phyloP scores from a whole-genome alignment of 495 filamentous ascomycete genomes.

The Penicillium pancosmium region DNA sequence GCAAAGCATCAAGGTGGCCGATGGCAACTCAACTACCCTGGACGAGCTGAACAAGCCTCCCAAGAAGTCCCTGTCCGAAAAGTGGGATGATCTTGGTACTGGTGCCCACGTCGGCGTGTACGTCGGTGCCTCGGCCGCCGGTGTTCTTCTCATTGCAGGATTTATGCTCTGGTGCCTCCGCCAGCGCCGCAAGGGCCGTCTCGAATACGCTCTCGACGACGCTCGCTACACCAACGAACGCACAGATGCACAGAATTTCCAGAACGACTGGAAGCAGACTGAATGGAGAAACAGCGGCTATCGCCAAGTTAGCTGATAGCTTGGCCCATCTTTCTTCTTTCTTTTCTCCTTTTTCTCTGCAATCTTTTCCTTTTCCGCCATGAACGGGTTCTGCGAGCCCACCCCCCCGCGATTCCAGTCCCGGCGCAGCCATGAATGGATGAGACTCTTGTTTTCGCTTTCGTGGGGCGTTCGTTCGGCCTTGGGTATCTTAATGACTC shows the following conservation, averaged over 20 bases:
- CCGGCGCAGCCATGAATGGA: constrained; percentile 14
- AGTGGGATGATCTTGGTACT: constrained; percentile 59
- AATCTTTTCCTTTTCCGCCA: constrained; percentile 6
- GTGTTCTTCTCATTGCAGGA: constrained; percentile 49
- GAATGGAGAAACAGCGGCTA: constrained; percentile 46
- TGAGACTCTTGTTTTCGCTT: constrained; percentile 3
- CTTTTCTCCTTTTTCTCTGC: neutral
- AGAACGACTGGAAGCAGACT: constrained; percentile 44
- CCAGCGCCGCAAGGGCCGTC: constrained; percentile 66
- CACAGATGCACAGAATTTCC: constrained; percentile 63
- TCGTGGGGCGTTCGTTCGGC: neutral
- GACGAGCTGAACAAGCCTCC: constrained; percentile 32
- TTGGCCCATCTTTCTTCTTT: neutral
- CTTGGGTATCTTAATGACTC: constrained; percentile 22
- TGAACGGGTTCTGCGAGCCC: constrained; percentile 22
- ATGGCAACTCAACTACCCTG: constrained; percentile 61
- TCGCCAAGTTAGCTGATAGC: constrained; percentile 28
- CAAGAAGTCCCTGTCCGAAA: constrained; percentile 54
- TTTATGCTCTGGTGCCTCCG: constrained; percentile 64
- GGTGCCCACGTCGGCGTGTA: constrained; percentile 63
- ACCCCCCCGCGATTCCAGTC: constrained; percentile 5
- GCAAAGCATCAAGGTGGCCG: constrained; percentile 45
- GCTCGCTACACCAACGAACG: constrained; percentile 60
- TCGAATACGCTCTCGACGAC: constrained; percentile 61
- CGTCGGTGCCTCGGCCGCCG: constrained; percentile 49